Evolutionary conservation across 805 yeast genomes (phyloP).

Genomic region (Metschnikowia hibisci): DNA sequence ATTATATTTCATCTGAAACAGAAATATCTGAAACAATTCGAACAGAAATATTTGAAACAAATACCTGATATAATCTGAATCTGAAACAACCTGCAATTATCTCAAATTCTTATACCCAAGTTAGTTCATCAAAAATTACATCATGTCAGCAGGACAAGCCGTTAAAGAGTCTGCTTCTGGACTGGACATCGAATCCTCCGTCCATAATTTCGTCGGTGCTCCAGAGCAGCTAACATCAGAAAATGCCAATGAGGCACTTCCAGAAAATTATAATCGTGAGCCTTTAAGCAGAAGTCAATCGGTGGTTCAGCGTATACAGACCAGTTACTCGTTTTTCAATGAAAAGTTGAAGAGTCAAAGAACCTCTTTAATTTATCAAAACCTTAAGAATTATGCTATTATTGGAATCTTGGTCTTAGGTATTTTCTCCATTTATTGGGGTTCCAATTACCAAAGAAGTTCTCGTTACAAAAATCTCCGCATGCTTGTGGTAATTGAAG

Average conservation of each 20-base stretch:
- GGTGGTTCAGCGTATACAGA: slow-evolving; percentile 21
- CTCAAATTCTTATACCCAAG: too few relatives aligned
- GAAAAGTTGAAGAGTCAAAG: slow-evolving; percentile 22
- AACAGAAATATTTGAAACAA: too few relatives aligned
- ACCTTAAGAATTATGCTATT: slow-evolving; percentile 21
- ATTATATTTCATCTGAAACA: too few relatives aligned
- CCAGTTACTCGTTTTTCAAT: slow-evolving; percentile 32
- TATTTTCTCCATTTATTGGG: slow-evolving; percentile 49
- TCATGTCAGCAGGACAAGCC: not conserved
- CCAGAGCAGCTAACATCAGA: not conserved
- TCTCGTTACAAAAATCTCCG: slow-evolving; percentile 30
- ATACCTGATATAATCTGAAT: too few relatives aligned
- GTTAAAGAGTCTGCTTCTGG: not conserved
- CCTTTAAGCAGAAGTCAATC: slow-evolving; percentile 9
- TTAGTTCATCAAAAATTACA: too few relatives aligned
- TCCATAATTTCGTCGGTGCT: not conserved
- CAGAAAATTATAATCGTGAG: not conserved
- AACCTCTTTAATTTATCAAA: slow-evolving; percentile 15
- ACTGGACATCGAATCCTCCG: slow-evolving; percentile 1
- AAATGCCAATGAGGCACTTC: not conserved
- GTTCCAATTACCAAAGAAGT: slow-evolving; percentile 34
- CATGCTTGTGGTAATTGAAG: slow-evolving; percentile 39
- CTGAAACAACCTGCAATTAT: not conserved
- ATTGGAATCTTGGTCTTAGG: slow-evolving; percentile 37
- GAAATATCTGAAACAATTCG: too few relatives aligned